Percentiles rank a stretch among this genome's conserved stretches.
Evolutionary conservation across 2,329 filamentous ascomycete species (phyloP).

Genomic region (Penicillium sclerotigenum): DNA sequence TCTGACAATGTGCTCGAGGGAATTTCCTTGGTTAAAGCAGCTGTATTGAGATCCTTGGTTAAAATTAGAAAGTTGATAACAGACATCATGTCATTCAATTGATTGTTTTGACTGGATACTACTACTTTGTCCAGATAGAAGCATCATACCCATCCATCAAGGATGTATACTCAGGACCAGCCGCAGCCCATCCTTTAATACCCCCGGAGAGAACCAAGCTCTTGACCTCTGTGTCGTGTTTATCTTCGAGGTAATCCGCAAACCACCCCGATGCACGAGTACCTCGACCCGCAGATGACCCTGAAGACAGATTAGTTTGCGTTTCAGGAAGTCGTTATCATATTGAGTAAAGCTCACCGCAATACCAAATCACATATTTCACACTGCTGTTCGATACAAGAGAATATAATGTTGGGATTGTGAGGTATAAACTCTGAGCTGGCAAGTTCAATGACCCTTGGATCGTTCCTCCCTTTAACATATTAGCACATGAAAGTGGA

Average conservation of each 20-base stretch:
- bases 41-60: not conserved
- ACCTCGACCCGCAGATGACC: conserved; percentile 55
- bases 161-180: conserved; percentile 48
- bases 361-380: conserved; percentile 41
- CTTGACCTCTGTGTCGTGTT: conserved; percentile 42
- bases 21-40: not conserved
- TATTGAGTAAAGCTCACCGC: conserved; percentile 32
- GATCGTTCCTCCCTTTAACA: conserved; percentile 56
- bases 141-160: conserved; percentile 48
- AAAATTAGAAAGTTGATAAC: not conserved
- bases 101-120: not conserved
- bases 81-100: not conserved
- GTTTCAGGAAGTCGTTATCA: not conserved
- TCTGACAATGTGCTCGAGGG: not conserved
- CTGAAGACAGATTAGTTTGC: conserved; percentile 31
- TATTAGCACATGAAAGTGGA: not conserved
- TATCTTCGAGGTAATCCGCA: conserved; percentile 49
- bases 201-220: conserved; percentile 53
- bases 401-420: conserved; percentile 36
- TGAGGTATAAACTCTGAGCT: conserved; percentile 41
- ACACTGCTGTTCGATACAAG: conserved; percentile 32
- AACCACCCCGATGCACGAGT: conserved; percentile 57
- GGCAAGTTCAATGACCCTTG: conserved; percentile 51
- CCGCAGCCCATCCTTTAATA: conserved; percentile 54
- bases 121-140: conserved; percentile 15